Evolutionary conservation across 768 basidiomycete genomes (phyloP).

Genomic region (Rubroboletus satanas): DNA sequence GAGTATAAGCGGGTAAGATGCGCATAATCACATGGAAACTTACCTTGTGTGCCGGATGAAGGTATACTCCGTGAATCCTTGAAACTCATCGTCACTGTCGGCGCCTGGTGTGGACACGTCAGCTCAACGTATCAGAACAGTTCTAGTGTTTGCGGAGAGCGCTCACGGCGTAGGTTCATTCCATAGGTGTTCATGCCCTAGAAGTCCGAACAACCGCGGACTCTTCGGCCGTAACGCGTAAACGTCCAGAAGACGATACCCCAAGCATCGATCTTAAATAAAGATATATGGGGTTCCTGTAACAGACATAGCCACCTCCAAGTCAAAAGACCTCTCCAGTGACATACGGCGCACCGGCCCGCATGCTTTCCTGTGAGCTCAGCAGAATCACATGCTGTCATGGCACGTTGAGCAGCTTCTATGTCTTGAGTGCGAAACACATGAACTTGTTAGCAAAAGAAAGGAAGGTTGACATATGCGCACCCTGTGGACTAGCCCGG

Average conservation of each 20-base stretch:
- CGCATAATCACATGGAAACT: slow-evolving; percentile 5
- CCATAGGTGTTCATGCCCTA: slow-evolving; percentile 75
- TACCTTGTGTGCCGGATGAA: slow-evolving; percentile 61
- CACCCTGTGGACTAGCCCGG: slow-evolving; percentile 73
- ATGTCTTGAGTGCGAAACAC: slow-evolving; percentile 42
- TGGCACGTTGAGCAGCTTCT: slow-evolving; percentile 64
- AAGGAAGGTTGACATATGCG: not conserved
- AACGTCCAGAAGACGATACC: slow-evolving; percentile 49
- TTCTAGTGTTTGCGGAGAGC: not conserved
- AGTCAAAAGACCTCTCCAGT: not conserved
- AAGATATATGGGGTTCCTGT: slow-evolving; percentile 68
- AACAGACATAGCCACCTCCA: not conserved
- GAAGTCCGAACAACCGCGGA: slow-evolving; percentile 60
- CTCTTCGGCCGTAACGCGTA: slow-evolving; percentile 50
- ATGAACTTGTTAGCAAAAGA: not conserved
- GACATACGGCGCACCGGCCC: slow-evolving; percentile 59
- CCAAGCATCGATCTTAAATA: slow-evolving; percentile 51
- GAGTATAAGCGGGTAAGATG: not conserved
- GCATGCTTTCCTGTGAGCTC: slow-evolving; percentile 15
- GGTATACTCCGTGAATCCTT: slow-evolving; percentile 56
- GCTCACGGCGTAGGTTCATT: slow-evolving; percentile 57
- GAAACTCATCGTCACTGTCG: slow-evolving; percentile 61
- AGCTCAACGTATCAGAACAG: not conserved
- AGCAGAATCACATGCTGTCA: slow-evolving; percentile 32
- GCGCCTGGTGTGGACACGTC: slow-evolving; percentile 36